Evolutionary conservation across 1,284 basidiomycete species (phyloP).

Genomic region (Cerioporus squamosus): DNA sequence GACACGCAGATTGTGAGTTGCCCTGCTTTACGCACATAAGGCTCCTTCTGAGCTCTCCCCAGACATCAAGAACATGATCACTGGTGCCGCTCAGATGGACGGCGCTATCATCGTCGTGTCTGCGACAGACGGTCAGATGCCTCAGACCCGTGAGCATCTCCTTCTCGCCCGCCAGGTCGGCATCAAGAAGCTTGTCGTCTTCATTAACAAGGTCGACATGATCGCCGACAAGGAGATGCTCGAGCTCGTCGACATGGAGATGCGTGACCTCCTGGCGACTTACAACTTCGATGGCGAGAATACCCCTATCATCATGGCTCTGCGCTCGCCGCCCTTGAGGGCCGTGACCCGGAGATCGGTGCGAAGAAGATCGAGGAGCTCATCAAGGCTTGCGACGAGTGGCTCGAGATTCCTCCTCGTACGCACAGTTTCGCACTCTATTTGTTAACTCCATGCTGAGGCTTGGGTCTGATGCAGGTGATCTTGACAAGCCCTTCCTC

Average conservation of each 20-base stretch:
- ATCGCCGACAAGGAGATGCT: slow-evolving; percentile 98
- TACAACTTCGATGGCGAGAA: slow-evolving; percentile 98
- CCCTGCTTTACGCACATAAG: not conserved
- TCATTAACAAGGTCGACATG: slow-evolving; percentile 99
- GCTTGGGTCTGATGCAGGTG: slow-evolving; percentile 62
- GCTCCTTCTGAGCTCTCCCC: not conserved
- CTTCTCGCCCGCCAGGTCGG: slow-evolving; percentile 98
- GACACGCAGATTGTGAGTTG: slow-evolving; percentile 85
- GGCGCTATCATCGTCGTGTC: slow-evolving; percentile 98
- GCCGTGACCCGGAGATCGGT: slow-evolving; percentile 81
- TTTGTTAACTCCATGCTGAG: not conserved
- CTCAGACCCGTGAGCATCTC: slow-evolving; percentile 98
- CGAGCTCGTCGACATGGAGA: slow-evolving; percentile 99
- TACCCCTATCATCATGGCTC: slow-evolving; percentile 97
- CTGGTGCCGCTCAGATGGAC: slow-evolving; percentile 99
- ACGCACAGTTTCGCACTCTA: slow-evolving; percentile 36
- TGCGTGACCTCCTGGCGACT: slow-evolving; percentile 93
- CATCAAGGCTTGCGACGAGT: slow-evolving; percentile 88
- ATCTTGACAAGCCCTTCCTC: slow-evolving; percentile 98
- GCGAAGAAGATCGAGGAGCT: slow-evolving; percentile 84
- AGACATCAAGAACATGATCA: slow-evolving; percentile 99
- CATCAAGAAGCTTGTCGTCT: slow-evolving; percentile 97
- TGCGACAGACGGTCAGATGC: slow-evolving; percentile 99
- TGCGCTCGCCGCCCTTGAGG: slow-evolving; percentile 94
- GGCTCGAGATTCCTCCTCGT: slow-evolving; percentile 96